Conservation (phyloP, 2,329 filamentous ascomycete genomes). For the Xylaria sp. region DNA sequence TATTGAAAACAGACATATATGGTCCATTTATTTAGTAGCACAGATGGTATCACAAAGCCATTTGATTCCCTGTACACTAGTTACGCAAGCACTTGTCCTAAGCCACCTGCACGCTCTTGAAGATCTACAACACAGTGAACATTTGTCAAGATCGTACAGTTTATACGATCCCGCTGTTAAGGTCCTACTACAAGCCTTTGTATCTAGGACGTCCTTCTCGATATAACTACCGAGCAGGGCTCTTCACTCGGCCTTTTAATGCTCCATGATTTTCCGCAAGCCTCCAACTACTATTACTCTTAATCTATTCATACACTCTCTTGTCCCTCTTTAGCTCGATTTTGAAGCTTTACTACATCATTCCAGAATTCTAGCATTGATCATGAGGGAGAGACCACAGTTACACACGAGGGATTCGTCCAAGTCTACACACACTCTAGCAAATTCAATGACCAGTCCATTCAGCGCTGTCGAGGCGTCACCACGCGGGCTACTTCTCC, state of each 20-base stretch:
- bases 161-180: background rate
- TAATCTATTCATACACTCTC: constrained; percentile 3
- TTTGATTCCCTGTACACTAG: background rate
- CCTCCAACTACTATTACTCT: background rate
- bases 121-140: constrained; percentile 10
- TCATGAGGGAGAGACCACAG: background rate
- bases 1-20: background rate
- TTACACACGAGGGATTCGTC: background rate
- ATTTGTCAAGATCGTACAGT: background rate
- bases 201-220: background rate
- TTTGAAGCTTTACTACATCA: background rate
- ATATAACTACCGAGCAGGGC: constrained; percentile 3
- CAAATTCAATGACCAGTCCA: background rate
- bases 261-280: background rate
- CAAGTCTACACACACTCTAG: background rate
- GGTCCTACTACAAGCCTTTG: background rate
- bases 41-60: background rate
- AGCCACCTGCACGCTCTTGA: background rate
- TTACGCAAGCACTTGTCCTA: constrained; percentile 8
- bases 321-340: background rate
- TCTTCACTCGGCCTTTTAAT: background rate
- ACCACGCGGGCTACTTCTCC: background rate
- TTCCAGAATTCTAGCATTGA: background rate
- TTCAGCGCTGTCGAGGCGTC: background rate
- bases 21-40: background rate